Conservation (phyloP, 208 protist genomes). For the Trypanosoma cruzi region DNA sequence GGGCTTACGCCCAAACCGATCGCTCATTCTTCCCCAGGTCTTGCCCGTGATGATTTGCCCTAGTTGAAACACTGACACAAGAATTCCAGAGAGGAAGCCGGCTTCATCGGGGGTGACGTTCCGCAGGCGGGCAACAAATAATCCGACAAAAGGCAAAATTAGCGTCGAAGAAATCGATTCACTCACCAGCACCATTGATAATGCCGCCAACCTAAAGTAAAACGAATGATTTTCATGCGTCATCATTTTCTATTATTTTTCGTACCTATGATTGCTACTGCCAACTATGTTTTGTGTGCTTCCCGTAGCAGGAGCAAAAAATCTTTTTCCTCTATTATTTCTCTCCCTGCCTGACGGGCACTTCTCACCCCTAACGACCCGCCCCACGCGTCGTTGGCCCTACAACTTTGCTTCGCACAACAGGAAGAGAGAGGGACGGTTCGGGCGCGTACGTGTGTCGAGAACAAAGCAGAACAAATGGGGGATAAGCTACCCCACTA, state of each 20-base stretch:
- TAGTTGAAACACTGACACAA: constrained; percentile 49
- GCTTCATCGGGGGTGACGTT: constrained; percentile 40
- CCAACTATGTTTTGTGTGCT: background rate
- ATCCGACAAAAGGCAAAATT: constrained; percentile 52
- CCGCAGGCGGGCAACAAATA: constrained; percentile 49
- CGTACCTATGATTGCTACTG: background rate
- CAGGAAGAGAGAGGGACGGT: no score
- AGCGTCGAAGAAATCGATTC: constrained; percentile 55
- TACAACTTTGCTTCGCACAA: no score
- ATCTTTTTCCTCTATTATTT: no score
- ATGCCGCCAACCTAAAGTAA: constrained; percentile 9
- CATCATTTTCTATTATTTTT: background rate
- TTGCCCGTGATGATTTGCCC: constrained; percentile 54
- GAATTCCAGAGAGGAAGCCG: constrained; percentile 51
- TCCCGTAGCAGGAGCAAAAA: no score
- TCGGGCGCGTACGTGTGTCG: no score
- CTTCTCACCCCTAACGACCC: no score
- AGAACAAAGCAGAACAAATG: no score
- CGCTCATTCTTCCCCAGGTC: constrained; percentile 55
- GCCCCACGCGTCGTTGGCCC: no score
- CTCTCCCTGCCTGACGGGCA: no score
- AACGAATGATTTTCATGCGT: constrained; percentile 5
- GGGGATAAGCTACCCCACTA: no score
- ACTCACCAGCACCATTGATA: constrained; percentile 49
- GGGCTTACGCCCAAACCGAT: constrained; percentile 45